These are phyloP conservation scores for Bruguiera sexangula DNA, from an alignment of 345 rosid species.

Conservation along the genomic window DNA sequence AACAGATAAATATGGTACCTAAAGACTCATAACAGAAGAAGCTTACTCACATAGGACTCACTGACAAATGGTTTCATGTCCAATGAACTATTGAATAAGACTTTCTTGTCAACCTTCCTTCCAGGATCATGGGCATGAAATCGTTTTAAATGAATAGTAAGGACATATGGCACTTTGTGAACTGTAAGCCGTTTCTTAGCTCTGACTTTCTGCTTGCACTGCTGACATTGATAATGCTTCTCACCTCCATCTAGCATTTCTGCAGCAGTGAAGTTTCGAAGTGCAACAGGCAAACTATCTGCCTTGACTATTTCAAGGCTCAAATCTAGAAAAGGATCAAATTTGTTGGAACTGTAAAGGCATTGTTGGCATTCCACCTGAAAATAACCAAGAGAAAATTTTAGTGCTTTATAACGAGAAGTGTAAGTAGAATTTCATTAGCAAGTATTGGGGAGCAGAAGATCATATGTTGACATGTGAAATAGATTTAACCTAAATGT, in stretches of 20 bases:
- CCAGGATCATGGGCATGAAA: constrained; percentile 73
- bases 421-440: neutral
- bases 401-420: neutral
- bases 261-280: constrained; percentile 67
- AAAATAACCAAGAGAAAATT: constrained; percentile 5
- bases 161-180: constrained; percentile 81
- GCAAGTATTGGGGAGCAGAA: neutral
- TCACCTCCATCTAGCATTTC: constrained; percentile 87
- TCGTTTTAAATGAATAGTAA: constrained; percentile 82
- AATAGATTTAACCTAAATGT: too few relatives aligned
- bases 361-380: constrained; percentile 86
- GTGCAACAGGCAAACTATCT: constrained; percentile 68
- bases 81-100: constrained; percentile 53
- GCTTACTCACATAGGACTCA: constrained; percentile 67
- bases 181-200: constrained; percentile 85
- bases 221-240: constrained; percentile 82
- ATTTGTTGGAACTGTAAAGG: constrained; percentile 67
- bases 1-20: too few relatives aligned
- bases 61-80: constrained; percentile 85
- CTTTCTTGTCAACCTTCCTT: constrained; percentile 72
- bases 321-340: constrained; percentile 84
- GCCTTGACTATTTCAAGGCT: constrained; percentile 87
- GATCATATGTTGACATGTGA: too few relatives aligned
- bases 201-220: constrained; percentile 81
- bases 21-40: neutral